Percentiles rank a stretch among this genome's conserved stretches.
phyloP scores from a whole-genome alignment of 2,329 filamentous ascomycete species.

The Colletotrichum tabaci region DNA sequence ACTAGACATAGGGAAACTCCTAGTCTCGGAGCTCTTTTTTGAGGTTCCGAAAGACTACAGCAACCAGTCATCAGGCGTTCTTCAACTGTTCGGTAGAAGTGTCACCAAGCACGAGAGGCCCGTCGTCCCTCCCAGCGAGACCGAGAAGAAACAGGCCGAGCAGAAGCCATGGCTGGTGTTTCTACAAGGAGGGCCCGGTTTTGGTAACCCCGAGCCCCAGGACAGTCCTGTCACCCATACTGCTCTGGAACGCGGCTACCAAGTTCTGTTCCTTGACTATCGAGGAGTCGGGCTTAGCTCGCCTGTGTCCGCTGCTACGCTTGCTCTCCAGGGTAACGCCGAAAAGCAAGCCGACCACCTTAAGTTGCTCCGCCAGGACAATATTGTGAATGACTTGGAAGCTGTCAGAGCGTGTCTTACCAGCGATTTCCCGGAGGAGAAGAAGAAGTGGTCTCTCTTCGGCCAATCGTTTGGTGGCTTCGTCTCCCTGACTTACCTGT shows the following conservation, averaged over 20 bases:
- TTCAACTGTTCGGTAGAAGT: conserved; percentile 85
- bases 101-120: conserved; percentile 77
- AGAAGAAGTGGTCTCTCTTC: conserved; percentile 86
- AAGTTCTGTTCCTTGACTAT: conserved; percentile 90
- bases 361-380: conserved; percentile 89
- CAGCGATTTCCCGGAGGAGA: conserved; percentile 75
- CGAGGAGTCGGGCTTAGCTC: conserved; percentile 89
- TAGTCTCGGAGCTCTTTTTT: conserved; percentile 87
- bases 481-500: conserved; percentile 86
- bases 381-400: conserved; percentile 90
- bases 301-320: conserved; percentile 81
- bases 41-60: conserved; percentile 86
- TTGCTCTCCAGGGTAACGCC: conserved; percentile 75
- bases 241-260: conserved; percentile 85
- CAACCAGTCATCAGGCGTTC: conserved; percentile 70
- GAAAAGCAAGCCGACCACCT: conserved; percentile 84
- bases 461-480: conserved; percentile 96
- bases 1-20: conserved; percentile 73
- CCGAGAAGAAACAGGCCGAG: conserved; percentile 51
- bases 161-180: conserved; percentile 77
- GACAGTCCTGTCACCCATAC: conserved; percentile 78
- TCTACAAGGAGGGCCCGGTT: conserved; percentile 89
- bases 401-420: conserved; percentile 85
- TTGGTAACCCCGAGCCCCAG: conserved; percentile 82
- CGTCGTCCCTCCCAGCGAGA: conserved; percentile 63